These are phyloP conservation scores for Cercospora sesami DNA, from an alignment of 2,329 filamentous ascomycete genomes.

Conservation along the genomic window DNA sequence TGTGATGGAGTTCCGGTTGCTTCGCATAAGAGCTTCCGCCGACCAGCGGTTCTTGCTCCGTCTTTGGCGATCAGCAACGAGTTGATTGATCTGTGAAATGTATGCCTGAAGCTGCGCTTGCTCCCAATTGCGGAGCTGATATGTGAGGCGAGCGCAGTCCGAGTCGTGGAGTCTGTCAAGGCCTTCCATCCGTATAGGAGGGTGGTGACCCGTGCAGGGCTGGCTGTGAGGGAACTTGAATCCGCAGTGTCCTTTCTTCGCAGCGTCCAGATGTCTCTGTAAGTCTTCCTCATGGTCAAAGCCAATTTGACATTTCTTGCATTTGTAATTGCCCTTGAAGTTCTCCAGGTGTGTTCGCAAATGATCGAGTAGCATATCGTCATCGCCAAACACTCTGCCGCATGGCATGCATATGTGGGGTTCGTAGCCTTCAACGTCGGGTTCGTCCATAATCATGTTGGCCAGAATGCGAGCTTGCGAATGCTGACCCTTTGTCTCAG, in stretches of 20 bases:
- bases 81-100: conserved; percentile 29
- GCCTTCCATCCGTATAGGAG: conserved; percentile 19
- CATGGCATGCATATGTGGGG: conserved; percentile 31
- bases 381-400: conserved; percentile 28
- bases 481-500: neutral
- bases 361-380: conserved; percentile 28
- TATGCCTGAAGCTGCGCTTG: conserved; percentile 33
- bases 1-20: conserved; percentile 20
- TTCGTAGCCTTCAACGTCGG: conserved; percentile 23
- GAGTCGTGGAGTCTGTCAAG: conserved; percentile 25
- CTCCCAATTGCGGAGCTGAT: conserved; percentile 33
- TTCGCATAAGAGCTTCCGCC: conserved; percentile 27
- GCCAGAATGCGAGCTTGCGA: conserved; percentile 9
- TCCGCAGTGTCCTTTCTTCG: conserved; percentile 31
- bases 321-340: conserved; percentile 29
- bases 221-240: conserved; percentile 30
- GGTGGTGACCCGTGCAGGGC: conserved; percentile 33
- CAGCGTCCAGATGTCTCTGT: conserved; percentile 26
- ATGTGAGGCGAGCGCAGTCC: conserved; percentile 29
- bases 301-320: conserved; percentile 30
- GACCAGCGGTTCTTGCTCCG: conserved; percentile 29
- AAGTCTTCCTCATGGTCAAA: conserved; percentile 33
- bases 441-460: conserved; percentile 6
- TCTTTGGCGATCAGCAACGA: conserved; percentile 23
- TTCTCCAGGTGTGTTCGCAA: conserved; percentile 29